Evolutionary conservation across 768 basidiomycete genomes (phyloP).

Genomic region (Lyophyllum atratum): DNA sequence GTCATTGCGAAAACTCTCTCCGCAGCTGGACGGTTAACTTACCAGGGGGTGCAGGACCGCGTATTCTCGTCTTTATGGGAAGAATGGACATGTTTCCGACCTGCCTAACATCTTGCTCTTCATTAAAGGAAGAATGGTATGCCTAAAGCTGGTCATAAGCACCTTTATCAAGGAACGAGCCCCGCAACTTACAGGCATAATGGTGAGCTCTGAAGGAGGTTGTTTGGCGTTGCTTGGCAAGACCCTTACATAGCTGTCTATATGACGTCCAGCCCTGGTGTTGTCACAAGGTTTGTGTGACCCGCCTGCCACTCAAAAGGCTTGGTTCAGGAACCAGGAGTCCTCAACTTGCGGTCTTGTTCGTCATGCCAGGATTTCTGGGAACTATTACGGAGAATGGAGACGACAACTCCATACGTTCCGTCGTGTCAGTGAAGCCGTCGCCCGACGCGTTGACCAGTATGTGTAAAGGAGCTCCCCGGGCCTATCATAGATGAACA

Average conservation of each 20-base stretch:
- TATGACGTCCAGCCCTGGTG: slow-evolving; percentile 27
- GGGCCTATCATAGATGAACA: neutral
- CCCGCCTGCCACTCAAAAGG: no score
- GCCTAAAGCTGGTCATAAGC: slow-evolving; percentile 54
- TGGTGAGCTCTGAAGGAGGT: slow-evolving; percentile 21
- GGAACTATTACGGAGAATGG: slow-evolving; percentile 30
- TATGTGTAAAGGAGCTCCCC: slow-evolving; percentile 34
- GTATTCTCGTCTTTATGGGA: slow-evolving; percentile 88
- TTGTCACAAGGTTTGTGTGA: no score
- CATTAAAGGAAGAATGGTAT: slow-evolving; percentile 94
- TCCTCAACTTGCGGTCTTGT: neutral
- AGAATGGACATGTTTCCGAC: slow-evolving; percentile 90
- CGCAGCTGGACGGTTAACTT: slow-evolving; percentile 20
- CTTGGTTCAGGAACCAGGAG: no score
- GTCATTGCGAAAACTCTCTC: slow-evolving; percentile 14
- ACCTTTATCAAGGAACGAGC: neutral
- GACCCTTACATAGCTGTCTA: slow-evolving; percentile 16
- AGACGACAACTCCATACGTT: slow-evolving; percentile 48
- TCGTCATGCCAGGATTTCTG: slow-evolving; percentile 34
- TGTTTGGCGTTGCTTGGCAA: slow-evolving; percentile 33
- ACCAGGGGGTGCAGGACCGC: slow-evolving; percentile 91
- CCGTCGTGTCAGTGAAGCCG: slow-evolving; percentile 50
- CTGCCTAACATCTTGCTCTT: slow-evolving; percentile 74
- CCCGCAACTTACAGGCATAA: slow-evolving; percentile 54
- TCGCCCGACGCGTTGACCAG: slow-evolving; percentile 77